phyloP scores from a whole-genome alignment of 208 protist species.

The Crithidia expoeki region DNA sequence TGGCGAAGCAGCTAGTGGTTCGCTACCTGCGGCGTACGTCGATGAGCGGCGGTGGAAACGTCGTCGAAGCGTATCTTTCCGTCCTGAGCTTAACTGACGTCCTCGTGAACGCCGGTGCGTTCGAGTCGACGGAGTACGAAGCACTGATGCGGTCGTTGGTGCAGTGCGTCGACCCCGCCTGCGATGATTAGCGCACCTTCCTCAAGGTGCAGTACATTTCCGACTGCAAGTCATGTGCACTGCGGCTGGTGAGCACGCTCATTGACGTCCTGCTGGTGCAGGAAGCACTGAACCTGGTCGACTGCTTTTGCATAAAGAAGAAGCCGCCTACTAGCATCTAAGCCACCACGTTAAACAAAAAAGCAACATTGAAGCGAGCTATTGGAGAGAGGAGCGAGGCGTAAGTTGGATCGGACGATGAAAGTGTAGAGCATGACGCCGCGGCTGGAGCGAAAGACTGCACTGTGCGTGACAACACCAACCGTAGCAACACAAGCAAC shows the following conservation, averaged over 20 bases:
- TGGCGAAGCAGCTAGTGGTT: constrained; percentile 35
- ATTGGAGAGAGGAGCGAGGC: constrained; percentile 3
- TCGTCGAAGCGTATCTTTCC: constrained; percentile 32
- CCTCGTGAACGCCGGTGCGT: constrained; percentile 45
- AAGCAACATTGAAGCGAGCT: background rate
- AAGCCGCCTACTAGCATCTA: constrained; percentile 25
- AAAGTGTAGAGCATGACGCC: background rate
- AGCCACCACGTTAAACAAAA: constrained; percentile 26
- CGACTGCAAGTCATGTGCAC: constrained; percentile 39
- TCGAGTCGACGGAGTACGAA: constrained; percentile 39
- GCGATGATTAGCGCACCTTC: constrained; percentile 25
- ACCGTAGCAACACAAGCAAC: background rate
- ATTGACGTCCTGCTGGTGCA: constrained; percentile 40
- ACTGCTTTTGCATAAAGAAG: constrained; percentile 30
- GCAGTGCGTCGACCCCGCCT: constrained; percentile 34
- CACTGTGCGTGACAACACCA: background rate
- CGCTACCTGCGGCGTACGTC: constrained; percentile 23
- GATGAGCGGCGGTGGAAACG: constrained; percentile 36
- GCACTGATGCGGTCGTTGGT: constrained; percentile 32
- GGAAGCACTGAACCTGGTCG: constrained; percentile 38
- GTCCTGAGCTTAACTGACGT: constrained; percentile 39
- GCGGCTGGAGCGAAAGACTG: background rate
- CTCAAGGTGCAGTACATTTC: constrained; percentile 42
- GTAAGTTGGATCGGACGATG: background rate
- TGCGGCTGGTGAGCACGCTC: constrained; percentile 40